phyloP scores from a whole-genome alignment of 805 yeast genomes.

The Teunomyces funiuensis region DNA sequence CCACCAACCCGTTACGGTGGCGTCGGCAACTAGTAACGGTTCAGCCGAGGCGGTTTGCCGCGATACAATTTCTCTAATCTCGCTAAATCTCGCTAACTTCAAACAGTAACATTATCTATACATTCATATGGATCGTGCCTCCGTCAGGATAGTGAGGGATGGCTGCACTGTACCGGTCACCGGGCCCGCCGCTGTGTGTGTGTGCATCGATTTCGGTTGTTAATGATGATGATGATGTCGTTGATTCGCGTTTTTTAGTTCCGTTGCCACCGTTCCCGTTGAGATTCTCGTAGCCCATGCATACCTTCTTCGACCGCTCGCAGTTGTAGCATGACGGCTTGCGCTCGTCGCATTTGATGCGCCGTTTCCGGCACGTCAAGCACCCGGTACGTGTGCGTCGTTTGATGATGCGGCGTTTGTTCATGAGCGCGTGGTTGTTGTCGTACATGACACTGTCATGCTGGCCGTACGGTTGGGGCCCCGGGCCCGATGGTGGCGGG shows the following conservation, averaged over 20 bases:
- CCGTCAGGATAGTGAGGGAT: not conserved
- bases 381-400: constrained; percentile 75
- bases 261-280: constrained; percentile 5
- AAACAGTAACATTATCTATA: not conserved
- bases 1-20: too few relatives aligned
- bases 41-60: constrained; percentile 1
- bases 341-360: constrained; percentile 64
- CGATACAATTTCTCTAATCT: constrained; percentile 3
- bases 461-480: not conserved
- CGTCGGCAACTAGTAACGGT: not conserved
- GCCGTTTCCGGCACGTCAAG: constrained; percentile 65
- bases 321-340: constrained; percentile 71
- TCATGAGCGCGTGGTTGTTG: constrained; percentile 31
- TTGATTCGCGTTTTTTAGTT: constrained; percentile 5
- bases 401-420: constrained; percentile 47
- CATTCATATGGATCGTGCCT: constrained; percentile 5
- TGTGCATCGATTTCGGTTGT: constrained; percentile 4
- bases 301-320: constrained; percentile 59
- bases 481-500: not conserved
- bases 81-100: constrained; percentile 5
- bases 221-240: not conserved
- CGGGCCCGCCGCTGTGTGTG: constrained; percentile 5
- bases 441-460: constrained; percentile 12
- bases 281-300: constrained; percentile 60
- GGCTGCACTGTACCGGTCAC: constrained; percentile 1